Percentiles rank a stretch among this genome's conserved stretches.
These are phyloP conservation scores for Pilatotrama ljubarskyi DNA, from an alignment of 768 basidiomycete species.

Conservation along the genomic window DNA sequence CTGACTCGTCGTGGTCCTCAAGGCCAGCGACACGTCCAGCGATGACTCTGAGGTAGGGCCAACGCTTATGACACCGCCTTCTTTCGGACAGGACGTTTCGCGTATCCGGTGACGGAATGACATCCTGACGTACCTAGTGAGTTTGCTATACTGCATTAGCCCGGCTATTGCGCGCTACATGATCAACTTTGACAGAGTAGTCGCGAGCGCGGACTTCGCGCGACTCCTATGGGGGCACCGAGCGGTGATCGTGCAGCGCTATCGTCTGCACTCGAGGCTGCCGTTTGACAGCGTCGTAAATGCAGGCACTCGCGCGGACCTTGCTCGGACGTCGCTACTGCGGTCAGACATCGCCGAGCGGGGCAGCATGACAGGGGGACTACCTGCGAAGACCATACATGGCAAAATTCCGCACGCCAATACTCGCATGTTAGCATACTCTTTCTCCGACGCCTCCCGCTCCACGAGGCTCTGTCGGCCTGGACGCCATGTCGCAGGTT, in stretches of 20 bases:
- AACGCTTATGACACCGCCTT: background rate
- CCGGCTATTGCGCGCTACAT: background rate
- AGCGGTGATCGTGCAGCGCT: slow-evolving; percentile 1
- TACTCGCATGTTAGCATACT: background rate
- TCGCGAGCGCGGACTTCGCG: background rate
- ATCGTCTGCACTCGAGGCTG: background rate
- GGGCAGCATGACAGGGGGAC: no score
- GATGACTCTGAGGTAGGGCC: no score
- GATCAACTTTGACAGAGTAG: slow-evolving; percentile 4
- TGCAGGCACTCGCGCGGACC: background rate
- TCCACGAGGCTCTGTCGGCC: background rate
- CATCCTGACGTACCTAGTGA: slow-evolving; percentile 3
- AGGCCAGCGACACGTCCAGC: no score
- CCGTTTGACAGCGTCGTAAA: background rate
- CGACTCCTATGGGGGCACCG: background rate
- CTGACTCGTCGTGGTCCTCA: background rate
- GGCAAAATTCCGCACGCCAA: background rate
- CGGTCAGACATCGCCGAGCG: background rate
- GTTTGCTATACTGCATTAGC: background rate
- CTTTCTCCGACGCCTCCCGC: background rate
- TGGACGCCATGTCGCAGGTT: background rate
- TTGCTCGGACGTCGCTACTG: background rate
- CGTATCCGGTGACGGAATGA: background rate
- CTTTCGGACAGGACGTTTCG: background rate
- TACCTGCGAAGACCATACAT: no score